These are phyloP conservation scores for Pholiota conissans DNA, from an alignment of 768 basidiomycete species.

Conservation along the genomic window DNA sequence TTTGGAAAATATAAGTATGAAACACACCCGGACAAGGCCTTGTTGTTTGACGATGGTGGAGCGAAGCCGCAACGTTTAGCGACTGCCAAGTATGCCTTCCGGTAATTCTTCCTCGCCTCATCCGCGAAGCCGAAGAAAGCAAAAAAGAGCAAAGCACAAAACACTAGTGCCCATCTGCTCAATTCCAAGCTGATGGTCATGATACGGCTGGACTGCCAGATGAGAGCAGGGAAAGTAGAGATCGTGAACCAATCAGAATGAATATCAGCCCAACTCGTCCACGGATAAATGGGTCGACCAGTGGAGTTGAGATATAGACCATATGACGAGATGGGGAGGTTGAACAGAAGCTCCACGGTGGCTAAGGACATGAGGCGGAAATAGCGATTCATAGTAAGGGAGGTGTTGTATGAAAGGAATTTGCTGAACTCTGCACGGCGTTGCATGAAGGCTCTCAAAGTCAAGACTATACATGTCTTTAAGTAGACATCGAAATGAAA, in stretches of 20 bases:
- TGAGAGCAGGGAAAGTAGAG: conserved; percentile 17
- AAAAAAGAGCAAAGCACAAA: conserved; percentile 56
- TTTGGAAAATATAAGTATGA: too few relatives aligned
- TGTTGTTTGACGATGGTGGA: too few relatives aligned
- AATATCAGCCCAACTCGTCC: conserved; percentile 32
- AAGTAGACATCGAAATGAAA: neutral
- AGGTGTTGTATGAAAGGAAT: conserved; percentile 27
- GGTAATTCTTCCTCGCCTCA: conserved; percentile 54
- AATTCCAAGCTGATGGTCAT: conserved; percentile 31
- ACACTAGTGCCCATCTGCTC: conserved; percentile 29
- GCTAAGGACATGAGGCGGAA: conserved; percentile 47
- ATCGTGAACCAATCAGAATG: conserved; percentile 25
- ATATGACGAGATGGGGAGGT: conserved; percentile 31
- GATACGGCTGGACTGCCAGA: conserved; percentile 34
- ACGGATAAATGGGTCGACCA: conserved; percentile 21
- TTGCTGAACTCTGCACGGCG: conserved; percentile 24
- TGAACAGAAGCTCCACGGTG: conserved; percentile 34
- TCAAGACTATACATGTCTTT: conserved; percentile 8
- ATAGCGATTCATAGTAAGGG: conserved; percentile 34
- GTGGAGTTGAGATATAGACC: conserved; percentile 20
- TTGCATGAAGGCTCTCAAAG: conserved; percentile 20
- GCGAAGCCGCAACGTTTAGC: neutral
- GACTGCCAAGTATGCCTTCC: neutral
- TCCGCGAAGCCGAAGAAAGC: conserved; percentile 59
- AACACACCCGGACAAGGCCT: too few relatives aligned